phyloP scores from a whole-genome alignment of 2,329 filamentous ascomycete species.

The Talaromyces atroroseus region DNA sequence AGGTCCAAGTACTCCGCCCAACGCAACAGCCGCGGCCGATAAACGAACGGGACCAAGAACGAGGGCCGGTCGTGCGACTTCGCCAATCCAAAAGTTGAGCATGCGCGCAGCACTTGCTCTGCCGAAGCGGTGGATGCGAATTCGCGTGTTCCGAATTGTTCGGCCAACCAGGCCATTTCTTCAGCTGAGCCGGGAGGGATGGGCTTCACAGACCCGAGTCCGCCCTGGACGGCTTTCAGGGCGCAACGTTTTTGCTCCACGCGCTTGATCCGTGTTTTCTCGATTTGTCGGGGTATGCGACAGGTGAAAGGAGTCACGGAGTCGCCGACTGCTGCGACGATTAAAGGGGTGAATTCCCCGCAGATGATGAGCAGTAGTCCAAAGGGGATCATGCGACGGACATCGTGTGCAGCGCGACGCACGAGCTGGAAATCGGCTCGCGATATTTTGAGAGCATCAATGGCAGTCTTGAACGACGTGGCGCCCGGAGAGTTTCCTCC shows the following conservation, averaged over 20 bases:
- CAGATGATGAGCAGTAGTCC: conserved; percentile 67
- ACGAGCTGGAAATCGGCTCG: conserved; percentile 68
- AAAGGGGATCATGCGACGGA: conserved; percentile 74
- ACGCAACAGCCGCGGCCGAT: conserved; percentile 50
- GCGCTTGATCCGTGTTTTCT: conserved; percentile 47
- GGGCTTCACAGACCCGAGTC: conserved; percentile 14
- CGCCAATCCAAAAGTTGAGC: conserved; percentile 30
- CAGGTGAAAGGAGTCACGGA: conserved; percentile 73
- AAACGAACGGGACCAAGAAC: conserved; percentile 35
- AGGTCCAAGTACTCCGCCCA: conserved; percentile 59
- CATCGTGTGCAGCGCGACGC: conserved; percentile 63
- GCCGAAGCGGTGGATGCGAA: conserved; percentile 20
- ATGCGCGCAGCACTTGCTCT: conserved; percentile 27
- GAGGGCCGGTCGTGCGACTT: conserved; percentile 39
- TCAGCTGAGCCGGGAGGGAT: conserved; percentile 17
- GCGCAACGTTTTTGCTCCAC: conserved; percentile 41
- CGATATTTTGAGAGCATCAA: conserved; percentile 36
- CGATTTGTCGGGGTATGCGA: conserved; percentile 70
- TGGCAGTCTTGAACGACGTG: conserved; percentile 14
- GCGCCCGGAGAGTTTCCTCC: conserved; percentile 1
- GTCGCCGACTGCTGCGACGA: conserved; percentile 65
- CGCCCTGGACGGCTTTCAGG: conserved; percentile 20
- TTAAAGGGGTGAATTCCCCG: conserved; percentile 79
- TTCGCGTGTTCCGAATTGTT: conserved; percentile 18
- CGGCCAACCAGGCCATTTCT: conserved; percentile 28